Conservation (phyloP, 192 early-diverging fungal genomes). For the Coemansia sp. region DNA sequence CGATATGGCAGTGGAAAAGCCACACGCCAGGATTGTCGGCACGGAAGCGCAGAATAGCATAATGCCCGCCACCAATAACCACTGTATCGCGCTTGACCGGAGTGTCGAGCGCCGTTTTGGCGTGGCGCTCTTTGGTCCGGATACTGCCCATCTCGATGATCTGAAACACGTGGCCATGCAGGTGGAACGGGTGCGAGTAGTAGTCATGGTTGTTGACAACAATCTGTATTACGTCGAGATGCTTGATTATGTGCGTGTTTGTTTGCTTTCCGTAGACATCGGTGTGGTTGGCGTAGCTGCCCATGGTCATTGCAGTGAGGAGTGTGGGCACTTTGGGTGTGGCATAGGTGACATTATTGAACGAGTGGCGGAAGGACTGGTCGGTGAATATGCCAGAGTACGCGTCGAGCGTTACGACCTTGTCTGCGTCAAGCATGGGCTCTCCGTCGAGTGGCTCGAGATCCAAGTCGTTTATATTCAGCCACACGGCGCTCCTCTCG, state of each 20-base stretch:
- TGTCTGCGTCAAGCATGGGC: conserved; percentile 44
- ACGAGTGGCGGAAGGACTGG: conserved; percentile 77
- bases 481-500: conserved; percentile 22
- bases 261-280: conserved; percentile 66
- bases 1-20: conserved; percentile 84
- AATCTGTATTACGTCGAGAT: conserved; percentile 68
- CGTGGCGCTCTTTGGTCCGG: conserved; percentile 30
- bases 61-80: conserved; percentile 63
- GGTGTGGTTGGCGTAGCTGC: conserved; percentile 49
- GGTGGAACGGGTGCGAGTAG: conserved; percentile 79
- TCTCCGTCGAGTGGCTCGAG: conserved; percentile 60
- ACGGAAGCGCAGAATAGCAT: conserved; percentile 70
- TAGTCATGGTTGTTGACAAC: conserved; percentile 74
- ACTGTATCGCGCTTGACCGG: conserved; percentile 69
- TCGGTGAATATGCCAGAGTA: conserved; percentile 68
- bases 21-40: conserved; percentile 85
- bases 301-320: conserved; percentile 64
- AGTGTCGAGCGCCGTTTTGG: conserved; percentile 13
- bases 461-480: conserved; percentile 57
- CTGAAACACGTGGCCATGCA: conserved; percentile 89
- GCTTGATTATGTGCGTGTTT: conserved; percentile 63
- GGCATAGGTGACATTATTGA: conserved; percentile 74
- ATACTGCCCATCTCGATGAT: conserved; percentile 64
- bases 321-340: conserved; percentile 65
- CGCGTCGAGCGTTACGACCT: conserved; percentile 54